Evolutionary conservation across 805 yeast species (phyloP).

Genomic region (Millerago galiae): DNA sequence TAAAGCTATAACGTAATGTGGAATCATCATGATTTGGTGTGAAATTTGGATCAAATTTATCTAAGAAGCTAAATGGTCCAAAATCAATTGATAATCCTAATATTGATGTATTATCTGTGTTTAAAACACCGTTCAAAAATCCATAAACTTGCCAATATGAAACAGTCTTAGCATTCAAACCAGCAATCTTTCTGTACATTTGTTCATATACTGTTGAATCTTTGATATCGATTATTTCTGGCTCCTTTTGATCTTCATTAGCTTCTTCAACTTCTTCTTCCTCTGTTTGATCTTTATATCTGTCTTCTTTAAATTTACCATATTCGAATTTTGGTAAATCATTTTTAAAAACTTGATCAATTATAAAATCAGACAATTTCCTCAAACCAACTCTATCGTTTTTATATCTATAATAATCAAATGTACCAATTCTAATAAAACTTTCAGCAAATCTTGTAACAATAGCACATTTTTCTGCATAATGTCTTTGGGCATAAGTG

Average conservation of each 20-base stretch:
- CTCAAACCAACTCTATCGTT: conserved; percentile 61
- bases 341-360: conserved; percentile 49
- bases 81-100: conserved; percentile 84
- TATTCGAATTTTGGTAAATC: conserved; percentile 23
- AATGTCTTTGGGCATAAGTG: conserved; percentile 66
- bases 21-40: conserved; percentile 91
- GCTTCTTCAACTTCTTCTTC: conserved; percentile 11
- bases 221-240: conserved; percentile 22
- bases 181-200: conserved; percentile 63
- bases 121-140: conserved; percentile 87
- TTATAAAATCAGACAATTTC: conserved; percentile 63
- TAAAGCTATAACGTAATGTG: conserved; percentile 62
- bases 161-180: conserved; percentile 68
- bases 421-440: conserved; percentile 87
- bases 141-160: conserved; percentile 92
- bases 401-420: conserved; percentile 74
- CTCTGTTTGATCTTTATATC: conserved; percentile 19
- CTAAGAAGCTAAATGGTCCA: conserved; percentile 93
- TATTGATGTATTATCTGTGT: conserved; percentile 92
- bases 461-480: conserved; percentile 76
- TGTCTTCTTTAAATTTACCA: conserved; percentile 18
- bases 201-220: conserved; percentile 56
- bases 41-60: conserved; percentile 69
- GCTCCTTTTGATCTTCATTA: conserved; percentile 14
- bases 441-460: conserved; percentile 76